Base-by-base conservation (phyloP, 352 stramenopile genomes). In the Globisporangium cederbergense region DNA sequence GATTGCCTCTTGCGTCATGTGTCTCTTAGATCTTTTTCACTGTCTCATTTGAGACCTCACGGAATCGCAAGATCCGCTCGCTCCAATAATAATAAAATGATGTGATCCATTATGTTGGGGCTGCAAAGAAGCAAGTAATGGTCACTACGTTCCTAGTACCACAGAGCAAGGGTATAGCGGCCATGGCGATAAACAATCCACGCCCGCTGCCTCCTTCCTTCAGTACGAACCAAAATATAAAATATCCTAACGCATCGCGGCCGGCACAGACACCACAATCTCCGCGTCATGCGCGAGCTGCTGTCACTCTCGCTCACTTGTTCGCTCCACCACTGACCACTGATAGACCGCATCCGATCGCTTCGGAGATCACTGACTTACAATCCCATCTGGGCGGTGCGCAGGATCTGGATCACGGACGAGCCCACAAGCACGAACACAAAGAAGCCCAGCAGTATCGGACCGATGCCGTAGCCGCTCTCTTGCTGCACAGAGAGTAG, bases 381-480 rank as follows among this genome's bases (percentile, higher is more conserved):
- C 56, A 91, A 68, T 4, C 87, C 83, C 50, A 91, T 67, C 67
- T 92, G 78, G 10, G 85, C 86, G 65, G 80, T 90, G 52, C 81
- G 85, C 47, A 96, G 68, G 67, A 96, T 93, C 75, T 96, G 84
- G 38, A 96, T 79, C 42, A 96, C 70, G 22, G 88, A 93, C 60
- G 88, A 96, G 38, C 88, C 88, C 46, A 95, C 83, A 8, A 96
- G 67, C 60, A 96, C 84, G 46, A 96, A 96, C 47, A 95, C 70
- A 65, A 96, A 92, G 73, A 96, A 95, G 40, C 81, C 88, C 55
- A 96, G 60, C 3, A 96, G 77, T 49, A 92, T 58, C 40, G 88
- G 88, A 20, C 88, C 88, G 20, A 96, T 56, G 30, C 78, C 77
- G 71, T 90, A 95, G n/a, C 81, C 75, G 46, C 72, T 83, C 50